These are phyloP conservation scores for Usnea hakonensis DNA, from an alignment of 495 filamentous ascomycete genomes.

Conservation along the genomic window DNA sequence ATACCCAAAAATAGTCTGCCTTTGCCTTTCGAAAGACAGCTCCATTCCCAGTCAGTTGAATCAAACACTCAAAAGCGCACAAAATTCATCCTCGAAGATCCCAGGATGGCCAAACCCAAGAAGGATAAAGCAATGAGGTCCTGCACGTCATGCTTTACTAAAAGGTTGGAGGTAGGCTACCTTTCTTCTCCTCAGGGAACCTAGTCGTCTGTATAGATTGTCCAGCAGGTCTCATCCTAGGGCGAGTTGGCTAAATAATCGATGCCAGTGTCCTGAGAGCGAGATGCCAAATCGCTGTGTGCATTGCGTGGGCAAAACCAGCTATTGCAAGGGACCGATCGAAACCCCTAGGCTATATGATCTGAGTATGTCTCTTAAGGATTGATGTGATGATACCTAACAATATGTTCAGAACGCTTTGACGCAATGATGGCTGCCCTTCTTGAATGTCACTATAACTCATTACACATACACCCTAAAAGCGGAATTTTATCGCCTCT, in stretches of 20 bases:
- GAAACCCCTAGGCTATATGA: not conserved
- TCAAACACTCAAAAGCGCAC: not conserved
- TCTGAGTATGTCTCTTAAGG: not conserved
- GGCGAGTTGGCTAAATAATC: not conserved
- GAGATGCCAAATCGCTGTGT: not conserved
- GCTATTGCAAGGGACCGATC: conserved; percentile 14
- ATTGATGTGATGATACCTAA: not conserved
- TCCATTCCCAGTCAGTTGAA: not conserved
- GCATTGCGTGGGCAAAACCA: conserved; percentile 3
- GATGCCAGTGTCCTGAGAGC: not conserved
- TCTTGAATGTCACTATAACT: not conserved
- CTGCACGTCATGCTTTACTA: conserved; percentile 1
- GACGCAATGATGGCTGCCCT: not conserved
- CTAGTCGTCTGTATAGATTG: not conserved
- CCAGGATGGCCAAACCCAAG: not conserved
- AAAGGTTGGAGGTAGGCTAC: not conserved
- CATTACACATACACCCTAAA: not conserved
- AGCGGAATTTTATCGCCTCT: not conserved
- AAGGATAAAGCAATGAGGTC: conserved; percentile 8
- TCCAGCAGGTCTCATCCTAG: not conserved
- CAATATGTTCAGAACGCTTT: not conserved
- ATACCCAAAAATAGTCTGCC: not conserved
- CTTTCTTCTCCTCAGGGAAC: not conserved
- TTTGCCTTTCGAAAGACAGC: not conserved
- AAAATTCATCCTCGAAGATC: conserved; percentile 4